A percentile compares a stretch with the other conserved stretches of the same genome.
Conservation (phyloP, 305 asterid species). For the Caryopteris hybrid region DNA sequence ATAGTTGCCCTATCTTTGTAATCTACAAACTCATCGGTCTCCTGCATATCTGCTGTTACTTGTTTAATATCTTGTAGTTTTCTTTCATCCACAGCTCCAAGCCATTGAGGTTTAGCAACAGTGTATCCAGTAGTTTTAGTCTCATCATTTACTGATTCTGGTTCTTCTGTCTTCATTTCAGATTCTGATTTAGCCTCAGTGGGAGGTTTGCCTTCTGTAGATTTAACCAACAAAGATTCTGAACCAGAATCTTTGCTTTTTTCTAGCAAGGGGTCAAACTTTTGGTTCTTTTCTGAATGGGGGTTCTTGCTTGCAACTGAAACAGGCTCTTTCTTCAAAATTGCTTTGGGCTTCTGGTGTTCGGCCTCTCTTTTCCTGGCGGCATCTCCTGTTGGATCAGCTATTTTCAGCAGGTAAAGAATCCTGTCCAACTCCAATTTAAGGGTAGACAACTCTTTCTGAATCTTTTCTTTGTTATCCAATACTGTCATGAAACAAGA, state of each 20-base stretch:
- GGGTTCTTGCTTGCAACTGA: slow-evolving; percentile 24
- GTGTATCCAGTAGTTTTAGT: slow-evolving; percentile 36
- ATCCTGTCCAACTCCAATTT: slow-evolving; percentile 82
- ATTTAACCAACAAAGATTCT: slow-evolving; percentile 27
- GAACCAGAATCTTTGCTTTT: slow-evolving; percentile 24
- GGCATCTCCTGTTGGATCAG: slow-evolving; percentile 95
- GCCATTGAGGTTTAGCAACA: slow-evolving; percentile 84
- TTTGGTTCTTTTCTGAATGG: slow-evolving; percentile 20
- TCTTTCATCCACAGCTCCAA: slow-evolving; percentile 73
- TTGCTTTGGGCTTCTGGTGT: slow-evolving; percentile 33
- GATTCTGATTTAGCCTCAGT: slow-evolving; percentile 34
- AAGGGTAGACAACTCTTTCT: slow-evolving; percentile 56
- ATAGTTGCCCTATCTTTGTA: slow-evolving; percentile 68
- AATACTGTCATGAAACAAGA: slow-evolving; percentile 42
- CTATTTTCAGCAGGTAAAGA: slow-evolving; percentile 78
- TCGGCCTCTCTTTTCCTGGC: slow-evolving; percentile 54
- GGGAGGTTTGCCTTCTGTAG: slow-evolving; percentile 30
- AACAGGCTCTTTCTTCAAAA: slow-evolving; percentile 22
- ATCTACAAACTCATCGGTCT: slow-evolving; percentile 72
- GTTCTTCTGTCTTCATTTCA: slow-evolving; percentile 29
- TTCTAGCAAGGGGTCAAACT: slow-evolving; percentile 13
- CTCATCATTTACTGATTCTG: slow-evolving; percentile 31
- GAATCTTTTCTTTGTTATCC: slow-evolving; percentile 57
- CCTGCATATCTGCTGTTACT: slow-evolving; percentile 36
- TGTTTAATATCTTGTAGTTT: slow-evolving; percentile 46